Evolutionary conservation across 208 protist genomes (phyloP).

Genomic region (Wallacemonas sp.): DNA sequence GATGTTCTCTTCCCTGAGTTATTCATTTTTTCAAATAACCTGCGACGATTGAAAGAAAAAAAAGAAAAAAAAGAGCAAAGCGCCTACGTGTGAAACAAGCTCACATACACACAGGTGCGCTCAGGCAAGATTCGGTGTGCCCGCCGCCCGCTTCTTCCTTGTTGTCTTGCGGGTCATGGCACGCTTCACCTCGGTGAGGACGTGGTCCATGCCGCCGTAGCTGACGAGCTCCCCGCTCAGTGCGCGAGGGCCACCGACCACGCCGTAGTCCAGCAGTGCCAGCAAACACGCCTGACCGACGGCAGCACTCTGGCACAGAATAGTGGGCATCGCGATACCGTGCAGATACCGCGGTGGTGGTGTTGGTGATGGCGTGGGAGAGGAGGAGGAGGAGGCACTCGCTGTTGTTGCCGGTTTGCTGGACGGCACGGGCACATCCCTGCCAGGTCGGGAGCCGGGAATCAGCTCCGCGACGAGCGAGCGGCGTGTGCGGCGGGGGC

Average conservation of each 20-base stretch:
- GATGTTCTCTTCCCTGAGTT: background rate
- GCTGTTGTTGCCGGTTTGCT: background rate
- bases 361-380: too few species aligned
- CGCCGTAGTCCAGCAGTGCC: slow-evolving; percentile 83
- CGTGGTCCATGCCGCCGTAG: slow-evolving; percentile 65
- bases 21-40: background rate
- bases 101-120: too few species aligned
- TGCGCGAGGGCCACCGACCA: slow-evolving; percentile 34
- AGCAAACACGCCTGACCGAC: slow-evolving; percentile 71
- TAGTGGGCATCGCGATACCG: slow-evolving; percentile 43
- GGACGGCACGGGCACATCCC: background rate
- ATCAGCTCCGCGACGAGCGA: slow-evolving; percentile 8
- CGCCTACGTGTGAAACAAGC: too few species aligned
- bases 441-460: slow-evolving; percentile 4
- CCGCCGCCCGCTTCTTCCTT: slow-evolving; percentile 16
- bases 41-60: slow-evolving; percentile 1
- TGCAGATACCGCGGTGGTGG: slow-evolving; percentile 17
- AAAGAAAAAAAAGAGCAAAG: too few species aligned
- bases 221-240: slow-evolving; percentile 32
- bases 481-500: slow-evolving; percentile 3
- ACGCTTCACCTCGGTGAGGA: slow-evolving; percentile 71
- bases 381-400: background rate
- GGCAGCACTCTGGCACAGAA: slow-evolving; percentile 71
- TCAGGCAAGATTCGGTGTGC: background rate
- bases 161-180: slow-evolving; percentile 24